These are phyloP conservation scores for Fraxinus excelsior DNA, from an alignment of 257 asterid species.

Conservation along the genomic window DNA sequence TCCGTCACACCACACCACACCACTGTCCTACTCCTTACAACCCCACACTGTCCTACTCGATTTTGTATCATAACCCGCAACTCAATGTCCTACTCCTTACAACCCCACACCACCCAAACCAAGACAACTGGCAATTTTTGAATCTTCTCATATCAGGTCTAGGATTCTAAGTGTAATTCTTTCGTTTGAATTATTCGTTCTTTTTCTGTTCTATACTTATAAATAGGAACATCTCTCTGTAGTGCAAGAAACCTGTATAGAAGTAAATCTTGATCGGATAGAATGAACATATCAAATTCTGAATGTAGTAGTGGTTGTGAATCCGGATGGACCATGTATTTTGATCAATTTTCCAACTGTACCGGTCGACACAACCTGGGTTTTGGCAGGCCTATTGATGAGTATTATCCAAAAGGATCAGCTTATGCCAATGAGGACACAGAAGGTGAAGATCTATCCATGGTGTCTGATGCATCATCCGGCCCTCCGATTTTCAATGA, in stretches of 20 bases:
- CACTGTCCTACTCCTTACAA: too few species aligned
- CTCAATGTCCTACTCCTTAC: conserved; percentile 27
- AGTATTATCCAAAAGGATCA: background rate
- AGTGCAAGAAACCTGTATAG: background rate
- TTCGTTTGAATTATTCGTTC: conserved; percentile 33
- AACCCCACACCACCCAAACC: conserved; percentile 20
- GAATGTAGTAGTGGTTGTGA: conserved; percentile 81
- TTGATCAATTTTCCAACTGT: conserved; percentile 49
- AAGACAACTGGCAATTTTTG: conserved; percentile 74
- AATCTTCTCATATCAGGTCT: conserved; percentile 63
- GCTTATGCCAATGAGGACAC: conserved; percentile 11
- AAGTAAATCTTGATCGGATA: background rate
- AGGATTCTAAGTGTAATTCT: conserved; percentile 45
- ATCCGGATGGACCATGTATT: conserved; percentile 92
- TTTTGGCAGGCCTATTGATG: background rate
- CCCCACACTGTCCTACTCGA: too few species aligned
- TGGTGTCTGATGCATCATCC: conserved; percentile 95
- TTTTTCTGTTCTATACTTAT: conserved; percentile 37
- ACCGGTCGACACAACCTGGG: conserved; percentile 17
- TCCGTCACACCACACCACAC: too few species aligned
- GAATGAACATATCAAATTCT: conserved; percentile 66
- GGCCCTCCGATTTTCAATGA: conserved; percentile 64
- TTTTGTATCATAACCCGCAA: too few species aligned
- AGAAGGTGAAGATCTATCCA: conserved; percentile 59
- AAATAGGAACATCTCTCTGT: conserved; percentile 29